A percentile compares a stretch with the other conserved stretches of the same genome.
phyloP scores from a whole-genome alignment of 768 basidiomycete species.

The Hygrocybe punicea region DNA sequence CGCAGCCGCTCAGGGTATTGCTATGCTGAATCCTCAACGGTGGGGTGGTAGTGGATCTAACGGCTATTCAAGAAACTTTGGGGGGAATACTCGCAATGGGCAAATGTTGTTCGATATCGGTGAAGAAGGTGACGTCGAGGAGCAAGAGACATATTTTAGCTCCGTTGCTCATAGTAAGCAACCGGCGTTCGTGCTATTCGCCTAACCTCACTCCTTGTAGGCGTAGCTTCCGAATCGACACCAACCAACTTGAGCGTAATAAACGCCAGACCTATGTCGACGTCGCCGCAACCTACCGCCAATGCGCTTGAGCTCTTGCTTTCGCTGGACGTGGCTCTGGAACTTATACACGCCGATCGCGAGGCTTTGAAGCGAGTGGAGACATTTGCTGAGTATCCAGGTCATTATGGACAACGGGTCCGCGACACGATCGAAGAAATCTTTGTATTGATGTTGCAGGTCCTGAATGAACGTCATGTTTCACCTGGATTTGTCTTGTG shows the following conservation, averaged over 20 bases:
- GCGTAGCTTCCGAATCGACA: neutral
- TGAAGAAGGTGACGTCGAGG: slow-evolving; percentile 36
- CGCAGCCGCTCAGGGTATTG: slow-evolving; percentile 77
- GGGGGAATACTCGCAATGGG: slow-evolving; percentile 27
- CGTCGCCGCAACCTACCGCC: slow-evolving; percentile 7
- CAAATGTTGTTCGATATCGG: slow-evolving; percentile 49
- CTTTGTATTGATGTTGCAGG: slow-evolving; percentile 79
- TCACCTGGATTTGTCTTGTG: slow-evolving; percentile 73
- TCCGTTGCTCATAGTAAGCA: neutral
- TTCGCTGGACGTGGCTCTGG: slow-evolving; percentile 85
- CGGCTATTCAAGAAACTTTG: slow-evolving; percentile 39
- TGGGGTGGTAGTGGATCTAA: slow-evolving; percentile 56
- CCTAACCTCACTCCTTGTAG: neutral
- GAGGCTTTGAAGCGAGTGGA: slow-evolving; percentile 91
- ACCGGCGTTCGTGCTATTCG: neutral
- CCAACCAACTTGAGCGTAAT: neutral
- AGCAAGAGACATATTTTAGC: slow-evolving; percentile 18
- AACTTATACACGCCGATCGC: slow-evolving; percentile 89
- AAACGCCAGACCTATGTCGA: slow-evolving; percentile 12
- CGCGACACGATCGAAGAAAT: slow-evolving; percentile 92
- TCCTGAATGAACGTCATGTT: slow-evolving; percentile 76
- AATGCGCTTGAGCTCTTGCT: slow-evolving; percentile 77
- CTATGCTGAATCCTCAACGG: slow-evolving; percentile 86
- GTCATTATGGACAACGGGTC: slow-evolving; percentile 81
- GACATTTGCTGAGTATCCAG: slow-evolving; percentile 84